Conservation (phyloP, 495 filamentous ascomycete species). For the Neurospora sp. region DNA sequence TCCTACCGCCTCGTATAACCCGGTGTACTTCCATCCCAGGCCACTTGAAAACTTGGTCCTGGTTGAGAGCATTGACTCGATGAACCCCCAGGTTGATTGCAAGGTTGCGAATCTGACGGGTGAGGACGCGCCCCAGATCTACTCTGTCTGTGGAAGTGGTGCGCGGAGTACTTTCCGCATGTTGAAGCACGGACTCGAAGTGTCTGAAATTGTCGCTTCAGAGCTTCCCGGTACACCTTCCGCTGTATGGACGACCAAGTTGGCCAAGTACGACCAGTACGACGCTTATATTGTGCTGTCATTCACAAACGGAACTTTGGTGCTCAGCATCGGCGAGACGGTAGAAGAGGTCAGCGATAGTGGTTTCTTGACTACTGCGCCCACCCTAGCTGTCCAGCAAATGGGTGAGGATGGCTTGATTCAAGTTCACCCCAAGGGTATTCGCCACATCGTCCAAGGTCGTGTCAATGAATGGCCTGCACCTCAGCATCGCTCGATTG, state of each 20-base stretch:
- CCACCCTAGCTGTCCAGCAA: conserved; percentile 86
- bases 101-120: conserved; percentile 80
- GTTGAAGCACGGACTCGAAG: conserved; percentile 83
- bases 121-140: conserved; percentile 95
- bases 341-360: conserved; percentile 92
- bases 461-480: conserved; percentile 90
- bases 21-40: conserved; percentile 77
- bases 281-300: conserved; percentile 69
- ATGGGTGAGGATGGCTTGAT: conserved; percentile 87
- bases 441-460: conserved; percentile 77
- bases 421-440: conserved; percentile 91
- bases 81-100: conserved; percentile 86
- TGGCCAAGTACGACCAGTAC: conserved; percentile 70
- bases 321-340: conserved; percentile 89
- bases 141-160: conserved; percentile 78
- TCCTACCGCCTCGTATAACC: conserved; percentile 52
- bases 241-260: conserved; percentile 90
- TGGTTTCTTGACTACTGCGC: conserved; percentile 75
- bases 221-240: conserved; percentile 77
- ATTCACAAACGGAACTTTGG: conserved; percentile 61
- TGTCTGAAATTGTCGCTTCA: conserved; percentile 88
- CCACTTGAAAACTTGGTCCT: conserved; percentile 71
- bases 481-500: conserved; percentile 86
- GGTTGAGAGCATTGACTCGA: conserved; percentile 74
- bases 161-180: conserved; percentile 83